These are phyloP conservation scores for Hymenochaete sp. DNA, from an alignment of 1,284 basidiomycete genomes.

Conservation along the genomic window DNA sequence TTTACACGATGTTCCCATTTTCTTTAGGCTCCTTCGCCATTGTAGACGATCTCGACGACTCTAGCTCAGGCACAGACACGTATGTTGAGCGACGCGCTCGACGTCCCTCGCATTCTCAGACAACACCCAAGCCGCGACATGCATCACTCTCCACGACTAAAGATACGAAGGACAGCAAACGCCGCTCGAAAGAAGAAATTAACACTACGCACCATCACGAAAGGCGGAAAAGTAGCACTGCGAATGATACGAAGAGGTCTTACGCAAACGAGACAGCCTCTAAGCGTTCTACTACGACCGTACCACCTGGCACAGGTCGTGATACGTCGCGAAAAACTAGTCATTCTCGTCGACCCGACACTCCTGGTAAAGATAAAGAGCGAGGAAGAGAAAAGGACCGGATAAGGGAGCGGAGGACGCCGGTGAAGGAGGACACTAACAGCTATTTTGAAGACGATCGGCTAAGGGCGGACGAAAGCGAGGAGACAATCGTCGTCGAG, in stretches of 20 bases:
- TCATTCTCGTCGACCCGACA: neutral
- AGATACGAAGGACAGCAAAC: neutral
- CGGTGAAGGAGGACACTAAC: neutral
- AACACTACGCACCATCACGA: neutral
- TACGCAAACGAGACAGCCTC: conserved; percentile 5
- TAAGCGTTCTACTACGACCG: conserved; percentile 9
- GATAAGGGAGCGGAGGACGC: neutral
- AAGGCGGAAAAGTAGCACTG: neutral
- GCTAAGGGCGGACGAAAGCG: conserved; percentile 1
- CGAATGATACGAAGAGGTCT: neutral
- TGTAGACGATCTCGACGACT: conserved; percentile 17
- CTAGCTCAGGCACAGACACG: conserved; percentile 13
- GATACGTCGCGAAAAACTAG: conserved; percentile 7
- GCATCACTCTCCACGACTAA: conserved; percentile 1
- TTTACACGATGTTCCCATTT: conserved; percentile 9
- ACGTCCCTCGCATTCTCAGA: neutral
- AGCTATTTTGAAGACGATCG: neutral
- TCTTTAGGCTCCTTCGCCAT: conserved; percentile 15
- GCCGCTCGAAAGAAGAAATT: neutral
- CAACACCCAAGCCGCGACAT: neutral
- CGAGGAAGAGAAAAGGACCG: neutral
- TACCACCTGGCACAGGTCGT: conserved; percentile 1
- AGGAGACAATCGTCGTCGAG: neutral
- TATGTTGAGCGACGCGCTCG: conserved; percentile 7
- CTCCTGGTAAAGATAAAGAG: neutral